Percentiles rank a stretch among this genome's conserved stretches.
Evolutionary conservation across 1,139 yeast genomes (phyloP).

Genomic region (Kodamaea derodonti): DNA sequence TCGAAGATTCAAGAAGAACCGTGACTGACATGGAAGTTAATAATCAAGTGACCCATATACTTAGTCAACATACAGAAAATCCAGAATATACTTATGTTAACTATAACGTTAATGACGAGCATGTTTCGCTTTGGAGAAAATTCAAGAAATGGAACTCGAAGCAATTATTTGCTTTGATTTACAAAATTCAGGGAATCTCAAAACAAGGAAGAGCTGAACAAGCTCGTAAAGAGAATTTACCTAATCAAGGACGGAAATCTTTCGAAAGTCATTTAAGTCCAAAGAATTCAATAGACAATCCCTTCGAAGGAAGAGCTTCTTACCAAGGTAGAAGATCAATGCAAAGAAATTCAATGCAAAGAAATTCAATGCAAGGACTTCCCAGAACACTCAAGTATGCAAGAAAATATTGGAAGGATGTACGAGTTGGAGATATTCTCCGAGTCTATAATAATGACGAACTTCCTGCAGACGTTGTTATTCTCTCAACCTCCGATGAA

Average conservation of each 20-base stretch:
- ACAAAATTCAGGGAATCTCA: constrained; percentile 26
- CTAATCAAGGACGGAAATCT: constrained; percentile 24
- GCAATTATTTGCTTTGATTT: constrained; percentile 26
- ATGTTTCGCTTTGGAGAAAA: constrained; percentile 55
- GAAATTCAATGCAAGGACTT: not conserved
- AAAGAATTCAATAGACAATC: constrained; percentile 12
- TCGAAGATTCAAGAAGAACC: constrained; percentile 56
- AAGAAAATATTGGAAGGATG: constrained; percentile 49
- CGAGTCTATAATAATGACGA: constrained; percentile 54
- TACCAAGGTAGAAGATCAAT: not conserved
- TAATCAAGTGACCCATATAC: constrained; percentile 46
- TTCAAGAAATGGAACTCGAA: constrained; percentile 50
- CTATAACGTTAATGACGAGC: constrained; percentile 43
- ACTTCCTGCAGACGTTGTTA: constrained; percentile 53
- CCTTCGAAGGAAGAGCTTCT: constrained; percentile 15
- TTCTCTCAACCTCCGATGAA: constrained; percentile 49
- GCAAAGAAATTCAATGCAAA: constrained; percentile 22
- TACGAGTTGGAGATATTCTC: constrained; percentile 52
- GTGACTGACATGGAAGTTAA: constrained; percentile 52
- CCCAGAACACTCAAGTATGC: constrained; percentile 27
- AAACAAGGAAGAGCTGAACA: constrained; percentile 33
- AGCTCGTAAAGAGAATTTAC: constrained; percentile 25
- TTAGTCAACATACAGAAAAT: constrained; percentile 17
- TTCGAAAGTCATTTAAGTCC: constrained; percentile 25
- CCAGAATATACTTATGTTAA: constrained; percentile 28